phyloP scores from a whole-genome alignment of 2,329 filamentous ascomycete species.

The Fusarium vanettenii region DNA sequence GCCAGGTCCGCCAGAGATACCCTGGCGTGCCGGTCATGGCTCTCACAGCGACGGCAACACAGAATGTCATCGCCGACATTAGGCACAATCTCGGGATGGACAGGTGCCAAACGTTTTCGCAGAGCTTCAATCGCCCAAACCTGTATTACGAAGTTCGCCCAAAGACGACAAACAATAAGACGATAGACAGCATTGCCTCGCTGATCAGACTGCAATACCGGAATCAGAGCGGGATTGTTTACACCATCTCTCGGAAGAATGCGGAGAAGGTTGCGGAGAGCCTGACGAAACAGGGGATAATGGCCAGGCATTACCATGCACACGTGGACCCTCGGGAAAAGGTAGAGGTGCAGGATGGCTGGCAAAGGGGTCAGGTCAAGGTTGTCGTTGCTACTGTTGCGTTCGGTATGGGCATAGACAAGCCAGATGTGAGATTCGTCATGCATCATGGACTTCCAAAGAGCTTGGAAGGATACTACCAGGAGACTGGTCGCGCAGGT shows the following conservation, averaged over 20 bases:
- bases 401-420: constrained; percentile 99
- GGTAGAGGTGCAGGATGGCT: constrained; percentile 76
- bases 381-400: constrained; percentile 98
- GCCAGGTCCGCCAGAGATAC: constrained; percentile 77
- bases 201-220: constrained; percentile 78
- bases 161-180: constrained; percentile 70
- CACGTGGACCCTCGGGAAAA: constrained; percentile 77
- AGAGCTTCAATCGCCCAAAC: constrained; percentile 97
- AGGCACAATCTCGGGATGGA: constrained; percentile 90
- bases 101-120: constrained; percentile 81
- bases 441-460: constrained; percentile 93
- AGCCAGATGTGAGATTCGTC: constrained; percentile 94
- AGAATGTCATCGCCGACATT: constrained; percentile 91
- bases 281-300: constrained; percentile 74
- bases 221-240: constrained; percentile 88
- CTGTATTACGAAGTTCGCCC: constrained; percentile 85
- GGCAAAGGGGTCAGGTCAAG: constrained; percentile 84
- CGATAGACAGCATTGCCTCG: constrained; percentile 63
- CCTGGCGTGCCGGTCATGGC: constrained; percentile 91
- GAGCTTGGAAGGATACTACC: too few relatives aligned
- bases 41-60: constrained; percentile 92
- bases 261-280: constrained; percentile 83
- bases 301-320: constrained; percentile 88
- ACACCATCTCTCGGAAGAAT: constrained; percentile 86
- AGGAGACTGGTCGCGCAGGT: too few relatives aligned